phyloP scores from a whole-genome alignment of 805 yeast species.

The Lipomyces spencermartinsiae region DNA sequence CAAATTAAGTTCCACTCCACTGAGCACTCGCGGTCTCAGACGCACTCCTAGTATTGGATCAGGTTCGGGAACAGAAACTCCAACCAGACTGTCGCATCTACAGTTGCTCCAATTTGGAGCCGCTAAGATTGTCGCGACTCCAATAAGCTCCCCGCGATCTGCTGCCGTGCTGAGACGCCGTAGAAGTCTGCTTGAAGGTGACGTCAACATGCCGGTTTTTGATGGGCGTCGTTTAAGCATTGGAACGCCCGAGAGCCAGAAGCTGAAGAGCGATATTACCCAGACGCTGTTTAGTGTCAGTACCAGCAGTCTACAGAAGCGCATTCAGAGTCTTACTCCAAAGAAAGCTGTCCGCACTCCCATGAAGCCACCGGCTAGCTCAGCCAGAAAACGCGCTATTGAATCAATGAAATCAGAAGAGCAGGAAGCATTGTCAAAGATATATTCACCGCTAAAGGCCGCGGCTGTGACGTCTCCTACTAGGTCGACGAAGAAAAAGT shows the following conservation, averaged over 20 bases:
- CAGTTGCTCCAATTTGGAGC: neutral
- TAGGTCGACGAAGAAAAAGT: slow-evolving; percentile 14
- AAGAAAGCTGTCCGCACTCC: slow-evolving; percentile 29
- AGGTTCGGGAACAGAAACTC: slow-evolving; percentile 1
- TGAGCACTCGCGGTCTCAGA: neutral
- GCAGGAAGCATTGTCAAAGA: slow-evolving; percentile 28
- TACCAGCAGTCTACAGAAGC: slow-evolving; percentile 31
- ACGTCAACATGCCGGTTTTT: slow-evolving; percentile 11
- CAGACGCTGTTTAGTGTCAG: slow-evolving; percentile 25
- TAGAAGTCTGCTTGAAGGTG: slow-evolving; percentile 27
- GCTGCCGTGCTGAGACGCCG: slow-evolving; percentile 16
- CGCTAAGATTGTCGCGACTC: neutral
- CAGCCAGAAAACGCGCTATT: slow-evolving; percentile 17
- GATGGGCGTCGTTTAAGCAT: slow-evolving; percentile 24
- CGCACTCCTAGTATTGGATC: neutral
- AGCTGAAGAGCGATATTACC: slow-evolving; percentile 31
- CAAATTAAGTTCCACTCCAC: neutral
- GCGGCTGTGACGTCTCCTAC: slow-evolving; percentile 6
- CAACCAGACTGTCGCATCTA: neutral
- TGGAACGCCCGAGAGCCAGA: slow-evolving; percentile 35
- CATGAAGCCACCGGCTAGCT: slow-evolving; percentile 17
- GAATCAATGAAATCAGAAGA: slow-evolving; percentile 24
- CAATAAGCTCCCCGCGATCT: slow-evolving; percentile 21
- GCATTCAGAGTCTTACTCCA: slow-evolving; percentile 36
- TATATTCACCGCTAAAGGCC: slow-evolving; percentile 35